Evolutionary conservation across 257 asterid species (phyloP).

Genomic region (Lycium barbarum): DNA sequence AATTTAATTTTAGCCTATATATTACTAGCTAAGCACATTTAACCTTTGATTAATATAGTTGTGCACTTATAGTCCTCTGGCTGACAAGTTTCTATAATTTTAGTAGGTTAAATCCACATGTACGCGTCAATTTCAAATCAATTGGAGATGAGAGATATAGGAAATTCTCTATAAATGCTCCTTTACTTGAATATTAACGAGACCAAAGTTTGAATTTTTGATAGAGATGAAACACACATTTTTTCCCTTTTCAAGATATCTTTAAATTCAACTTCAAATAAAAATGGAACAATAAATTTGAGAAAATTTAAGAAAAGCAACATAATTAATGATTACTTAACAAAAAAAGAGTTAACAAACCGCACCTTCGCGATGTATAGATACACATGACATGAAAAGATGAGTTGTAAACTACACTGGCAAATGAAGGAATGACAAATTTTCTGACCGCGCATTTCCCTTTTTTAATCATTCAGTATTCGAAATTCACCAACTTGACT

Average conservation of each 20-base stretch:
- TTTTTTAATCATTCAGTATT: not conserved
- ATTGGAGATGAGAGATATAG: not conserved
- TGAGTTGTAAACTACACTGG: not conserved
- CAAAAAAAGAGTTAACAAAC: not conserved
- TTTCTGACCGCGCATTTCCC: not conserved
- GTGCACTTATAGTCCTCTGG: not conserved
- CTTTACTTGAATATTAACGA: not conserved
- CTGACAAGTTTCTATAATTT: not conserved
- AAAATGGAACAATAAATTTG: not conserved
- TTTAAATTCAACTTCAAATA: not conserved
- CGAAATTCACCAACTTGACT: not conserved
- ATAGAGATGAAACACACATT: not conserved
- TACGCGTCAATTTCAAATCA: not conserved
- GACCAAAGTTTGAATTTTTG: not conserved
- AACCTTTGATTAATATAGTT: not conserved
- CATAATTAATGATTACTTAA: not conserved
- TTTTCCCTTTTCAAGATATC: not conserved
- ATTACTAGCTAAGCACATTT: not conserved
- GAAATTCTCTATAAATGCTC: not conserved
- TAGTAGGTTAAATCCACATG: not conserved
- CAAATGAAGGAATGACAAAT: not conserved
- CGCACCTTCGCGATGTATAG: constrained; percentile 5
- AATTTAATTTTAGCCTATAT: too few species aligned
- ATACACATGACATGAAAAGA: constrained; percentile 11
- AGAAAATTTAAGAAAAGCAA: not conserved